phyloP scores from a whole-genome alignment of 345 rosid genomes.

The Brassica juncea region DNA sequence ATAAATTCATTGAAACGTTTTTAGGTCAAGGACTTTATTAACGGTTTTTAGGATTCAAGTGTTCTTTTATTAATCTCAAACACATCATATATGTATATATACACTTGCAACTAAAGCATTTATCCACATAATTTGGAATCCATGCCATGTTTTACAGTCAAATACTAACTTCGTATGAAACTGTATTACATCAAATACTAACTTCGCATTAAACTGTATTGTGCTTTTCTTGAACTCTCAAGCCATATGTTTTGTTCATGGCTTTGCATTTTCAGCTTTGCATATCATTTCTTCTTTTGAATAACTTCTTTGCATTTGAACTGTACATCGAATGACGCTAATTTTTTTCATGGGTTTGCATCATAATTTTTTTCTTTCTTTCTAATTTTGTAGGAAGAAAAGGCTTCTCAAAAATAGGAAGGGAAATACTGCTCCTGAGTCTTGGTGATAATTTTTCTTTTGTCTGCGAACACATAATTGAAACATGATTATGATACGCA shows the following conservation, averaged over 20 bases:
- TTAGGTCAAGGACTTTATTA: not conserved
- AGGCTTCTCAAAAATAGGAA: not conserved
- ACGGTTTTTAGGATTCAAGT: not conserved
- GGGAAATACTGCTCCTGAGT: not conserved
- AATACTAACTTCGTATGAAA: not conserved
- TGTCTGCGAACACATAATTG: not conserved
- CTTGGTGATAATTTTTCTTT: not conserved
- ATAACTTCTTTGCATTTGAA: not conserved
- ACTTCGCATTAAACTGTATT: not conserved
- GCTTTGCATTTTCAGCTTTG: not conserved
- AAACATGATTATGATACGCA: constrained; percentile 8
- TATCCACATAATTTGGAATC: no score
- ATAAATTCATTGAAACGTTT: not conserved
- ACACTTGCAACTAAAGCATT: not conserved
- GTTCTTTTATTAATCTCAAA: not conserved
- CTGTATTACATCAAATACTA: no score
- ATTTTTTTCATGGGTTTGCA: not conserved
- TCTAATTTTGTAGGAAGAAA: constrained; percentile 27
- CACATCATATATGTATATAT: not conserved
- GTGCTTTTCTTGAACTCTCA: constrained; percentile 1
- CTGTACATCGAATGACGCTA: not conserved
- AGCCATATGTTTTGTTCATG: not conserved
- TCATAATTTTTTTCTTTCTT: not conserved
- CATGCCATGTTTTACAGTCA: not conserved
- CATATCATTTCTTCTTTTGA: not conserved